These are phyloP conservation scores for Borovskyia barvae DNA, from an alignment of 208 protist species.

Conservation along the genomic window DNA sequence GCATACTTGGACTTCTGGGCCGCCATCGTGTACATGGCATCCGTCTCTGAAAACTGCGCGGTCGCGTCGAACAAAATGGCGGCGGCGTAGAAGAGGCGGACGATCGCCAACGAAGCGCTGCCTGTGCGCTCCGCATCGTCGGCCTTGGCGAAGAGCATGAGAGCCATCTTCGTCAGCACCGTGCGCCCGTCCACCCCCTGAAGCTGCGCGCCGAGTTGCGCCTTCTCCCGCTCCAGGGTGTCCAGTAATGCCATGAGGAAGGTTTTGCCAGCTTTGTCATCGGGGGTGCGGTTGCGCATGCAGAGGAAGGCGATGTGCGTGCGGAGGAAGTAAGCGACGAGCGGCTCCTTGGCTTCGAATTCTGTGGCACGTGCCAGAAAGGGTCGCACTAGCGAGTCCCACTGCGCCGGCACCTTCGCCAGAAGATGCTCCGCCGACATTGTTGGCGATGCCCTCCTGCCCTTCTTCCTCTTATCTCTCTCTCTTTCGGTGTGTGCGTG, in stretches of 20 bases:
- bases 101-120: constrained; percentile 37
- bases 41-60: constrained; percentile 69
- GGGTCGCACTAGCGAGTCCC: constrained; percentile 45
- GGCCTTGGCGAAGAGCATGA: constrained; percentile 76
- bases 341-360: constrained; percentile 48
- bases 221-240: constrained; percentile 39
- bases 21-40: constrained; percentile 55
- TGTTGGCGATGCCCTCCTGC: constrained; percentile 5
- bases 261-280: constrained; percentile 41
- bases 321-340: constrained; percentile 74
- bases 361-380: constrained; percentile 72
- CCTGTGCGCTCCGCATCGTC: constrained; percentile 74
- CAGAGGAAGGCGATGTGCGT: constrained; percentile 65
- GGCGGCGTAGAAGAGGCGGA: constrained; percentile 70
- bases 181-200: constrained; percentile 51
- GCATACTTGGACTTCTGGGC: constrained; percentile 76
- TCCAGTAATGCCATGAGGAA: constrained; percentile 58
- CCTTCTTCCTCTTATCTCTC: too few species aligned
- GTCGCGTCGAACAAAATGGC: constrained; percentile 77
- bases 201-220: constrained; percentile 35
- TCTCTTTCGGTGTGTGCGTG: too few species aligned
- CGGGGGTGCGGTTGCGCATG: constrained; percentile 44
- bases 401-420: constrained; percentile 40
- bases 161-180: constrained; percentile 51
- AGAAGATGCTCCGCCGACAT: constrained; percentile 8